Evolutionary conservation across 805 yeast genomes (phyloP).

Genomic region (Schwanniomyces pseudopolymorphus): DNA sequence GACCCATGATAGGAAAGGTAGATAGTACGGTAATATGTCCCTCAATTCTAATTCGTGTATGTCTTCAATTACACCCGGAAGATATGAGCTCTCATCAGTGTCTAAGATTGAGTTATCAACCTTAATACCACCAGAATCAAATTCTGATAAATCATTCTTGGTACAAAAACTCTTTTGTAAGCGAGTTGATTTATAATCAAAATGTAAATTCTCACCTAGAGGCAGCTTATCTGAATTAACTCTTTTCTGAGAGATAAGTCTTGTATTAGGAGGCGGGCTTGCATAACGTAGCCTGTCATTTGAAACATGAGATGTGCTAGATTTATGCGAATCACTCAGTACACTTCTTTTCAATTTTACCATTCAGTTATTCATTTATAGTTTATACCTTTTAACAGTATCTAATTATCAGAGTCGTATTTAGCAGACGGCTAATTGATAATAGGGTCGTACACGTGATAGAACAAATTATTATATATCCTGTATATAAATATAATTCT

Average conservation of each 20-base stretch:
- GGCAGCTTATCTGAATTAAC: constrained; percentile 11
- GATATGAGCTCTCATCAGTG: background rate
- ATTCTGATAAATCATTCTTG: background rate
- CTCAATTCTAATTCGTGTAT: constrained; percentile 25
- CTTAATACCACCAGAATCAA: background rate
- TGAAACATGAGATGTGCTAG: background rate
- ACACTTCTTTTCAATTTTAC: background rate
- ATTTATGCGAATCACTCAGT: background rate
- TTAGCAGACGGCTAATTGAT: background rate
- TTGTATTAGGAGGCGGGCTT: constrained; percentile 26
- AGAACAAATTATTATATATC: too few species aligned
- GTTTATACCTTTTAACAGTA: background rate
- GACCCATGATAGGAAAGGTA: constrained; percentile 72
- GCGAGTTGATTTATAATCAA: background rate
- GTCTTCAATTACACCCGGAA: background rate
- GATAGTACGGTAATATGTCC: constrained; percentile 53
- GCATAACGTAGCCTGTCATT: constrained; percentile 6
- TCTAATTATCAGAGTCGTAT: too few species aligned
- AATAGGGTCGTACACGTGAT: too few species aligned
- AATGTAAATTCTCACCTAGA: background rate
- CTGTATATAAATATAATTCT: too few species aligned
- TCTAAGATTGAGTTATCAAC: background rate
- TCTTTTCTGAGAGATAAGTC: constrained; percentile 22
- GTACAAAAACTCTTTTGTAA: background rate
- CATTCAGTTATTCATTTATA: constrained; percentile 2